Evolutionary conservation across 2,329 filamentous ascomycete species (phyloP).

Genomic region (Beauveria caledonica): DNA sequence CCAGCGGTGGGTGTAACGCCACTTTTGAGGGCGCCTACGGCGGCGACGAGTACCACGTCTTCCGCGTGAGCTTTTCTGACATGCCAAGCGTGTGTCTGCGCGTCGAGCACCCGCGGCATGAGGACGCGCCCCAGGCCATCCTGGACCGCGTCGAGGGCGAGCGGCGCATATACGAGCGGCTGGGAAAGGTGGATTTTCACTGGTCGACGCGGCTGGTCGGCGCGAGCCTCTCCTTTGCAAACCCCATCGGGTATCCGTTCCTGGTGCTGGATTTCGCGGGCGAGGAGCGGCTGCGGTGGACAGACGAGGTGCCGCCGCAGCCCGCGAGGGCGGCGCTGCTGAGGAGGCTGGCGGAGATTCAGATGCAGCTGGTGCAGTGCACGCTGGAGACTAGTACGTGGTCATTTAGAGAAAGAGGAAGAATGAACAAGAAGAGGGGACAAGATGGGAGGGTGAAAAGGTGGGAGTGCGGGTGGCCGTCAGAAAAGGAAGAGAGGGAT

Average conservation of each 20-base stretch:
- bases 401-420: not conserved
- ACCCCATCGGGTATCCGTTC: slow-evolving; percentile 2
- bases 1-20: not conserved
- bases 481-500: not conserved
- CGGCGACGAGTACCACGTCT: not conserved
- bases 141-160: not conserved
- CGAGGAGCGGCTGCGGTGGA: not conserved
- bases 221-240: slow-evolving; percentile 1
- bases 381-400: not conserved
- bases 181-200: not conserved
- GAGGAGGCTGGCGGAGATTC: not conserved
- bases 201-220: not conserved
- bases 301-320: not conserved
- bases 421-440: not conserved
- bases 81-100: not conserved
- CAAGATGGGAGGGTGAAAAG: too few species aligned
- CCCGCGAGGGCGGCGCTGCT: not conserved
- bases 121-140: not conserved
- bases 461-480: too few species aligned
- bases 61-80: not conserved
- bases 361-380: not conserved
- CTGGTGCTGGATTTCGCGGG: not conserved
- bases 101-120: not conserved
- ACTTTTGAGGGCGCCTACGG: not conserved
- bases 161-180: not conserved